Evolutionary conservation across 2,329 filamentous ascomycete species (phyloP).

Genomic region (Endoconidiophora laricicola): DNA sequence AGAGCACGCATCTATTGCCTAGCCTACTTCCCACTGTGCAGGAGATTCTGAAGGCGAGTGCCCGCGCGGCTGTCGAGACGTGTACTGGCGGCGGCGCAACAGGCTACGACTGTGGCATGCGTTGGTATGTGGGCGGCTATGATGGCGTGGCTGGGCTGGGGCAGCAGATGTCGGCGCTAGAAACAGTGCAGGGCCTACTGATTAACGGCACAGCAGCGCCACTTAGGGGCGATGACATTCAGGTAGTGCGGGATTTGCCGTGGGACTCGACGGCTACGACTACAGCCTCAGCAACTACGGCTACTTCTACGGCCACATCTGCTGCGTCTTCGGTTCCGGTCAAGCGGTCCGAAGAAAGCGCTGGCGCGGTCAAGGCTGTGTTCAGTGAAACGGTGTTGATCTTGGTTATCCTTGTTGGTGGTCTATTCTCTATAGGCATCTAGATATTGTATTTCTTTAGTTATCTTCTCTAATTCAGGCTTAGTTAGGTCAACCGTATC

Average conservation of each 20-base stretch:
- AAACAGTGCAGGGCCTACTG: conserved; percentile 44
- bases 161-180: conserved; percentile 48
- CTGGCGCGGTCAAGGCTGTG: too few species aligned
- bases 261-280: not conserved
- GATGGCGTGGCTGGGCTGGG: conserved; percentile 41
- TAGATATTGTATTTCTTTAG: too few species aligned
- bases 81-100: conserved; percentile 37
- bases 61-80: conserved; percentile 35
- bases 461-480: too few species aligned
- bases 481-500: too few species aligned
- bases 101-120: conserved; percentile 40
- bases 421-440: too few species aligned
- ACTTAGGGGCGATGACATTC: conserved; percentile 30
- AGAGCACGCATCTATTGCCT: conserved; percentile 39
- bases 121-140: conserved; percentile 42
- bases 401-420: too few species aligned
- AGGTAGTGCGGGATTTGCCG: conserved; percentile 22
- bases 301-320: not conserved
- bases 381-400: too few species aligned
- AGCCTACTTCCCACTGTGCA: conserved; percentile 32
- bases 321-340: not conserved
- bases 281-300: not conserved
- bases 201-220: conserved; percentile 27
- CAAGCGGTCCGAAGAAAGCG: too few species aligned
- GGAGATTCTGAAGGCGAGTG: conserved; percentile 32